These are phyloP conservation scores for Myxozyma geophila DNA, from an alignment of 805 yeast species.

Conservation along the genomic window DNA sequence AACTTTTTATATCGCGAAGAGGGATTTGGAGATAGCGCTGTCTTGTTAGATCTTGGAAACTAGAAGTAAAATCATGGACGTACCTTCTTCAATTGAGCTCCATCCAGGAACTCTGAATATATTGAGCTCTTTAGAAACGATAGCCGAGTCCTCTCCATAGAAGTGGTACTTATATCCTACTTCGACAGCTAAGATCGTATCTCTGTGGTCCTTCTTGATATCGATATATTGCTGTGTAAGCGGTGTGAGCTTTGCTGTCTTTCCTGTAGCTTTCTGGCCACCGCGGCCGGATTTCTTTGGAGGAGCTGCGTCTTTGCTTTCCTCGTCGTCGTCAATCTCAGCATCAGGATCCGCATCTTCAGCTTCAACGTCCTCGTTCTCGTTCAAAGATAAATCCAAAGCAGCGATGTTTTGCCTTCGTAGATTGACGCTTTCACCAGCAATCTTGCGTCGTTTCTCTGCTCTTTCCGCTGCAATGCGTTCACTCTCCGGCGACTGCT, in stretches of 20 bases:
- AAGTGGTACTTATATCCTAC: constrained; percentile 92
- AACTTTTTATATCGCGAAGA: constrained; percentile 61
- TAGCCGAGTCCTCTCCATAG: constrained; percentile 79
- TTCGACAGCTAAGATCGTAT: constrained; percentile 77
- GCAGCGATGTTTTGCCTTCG: constrained; percentile 1
- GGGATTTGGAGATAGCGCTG: constrained; percentile 1
- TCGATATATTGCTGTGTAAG: constrained; percentile 76
- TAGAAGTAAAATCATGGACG: background rate
- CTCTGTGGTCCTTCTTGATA: constrained; percentile 62
- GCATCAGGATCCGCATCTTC: background rate
- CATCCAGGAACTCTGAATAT: constrained; percentile 77
- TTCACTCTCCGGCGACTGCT: background rate
- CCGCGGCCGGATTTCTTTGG: background rate
- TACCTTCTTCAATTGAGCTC: constrained; percentile 54
- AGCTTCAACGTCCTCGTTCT: background rate
- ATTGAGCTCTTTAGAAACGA: constrained; percentile 64
- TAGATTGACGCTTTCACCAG: constrained; percentile 3
- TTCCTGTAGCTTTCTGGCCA: background rate
- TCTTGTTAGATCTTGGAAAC: background rate
- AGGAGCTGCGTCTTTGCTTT: background rate
- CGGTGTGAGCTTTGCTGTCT: constrained; percentile 60
- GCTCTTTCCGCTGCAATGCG: background rate
- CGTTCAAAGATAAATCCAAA: background rate
- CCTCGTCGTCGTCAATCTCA: background rate
- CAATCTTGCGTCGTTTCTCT: constrained; percentile 12